Conservation (phyloP, 495 filamentous ascomycete genomes). For the Trichoderma reesei region DNA sequence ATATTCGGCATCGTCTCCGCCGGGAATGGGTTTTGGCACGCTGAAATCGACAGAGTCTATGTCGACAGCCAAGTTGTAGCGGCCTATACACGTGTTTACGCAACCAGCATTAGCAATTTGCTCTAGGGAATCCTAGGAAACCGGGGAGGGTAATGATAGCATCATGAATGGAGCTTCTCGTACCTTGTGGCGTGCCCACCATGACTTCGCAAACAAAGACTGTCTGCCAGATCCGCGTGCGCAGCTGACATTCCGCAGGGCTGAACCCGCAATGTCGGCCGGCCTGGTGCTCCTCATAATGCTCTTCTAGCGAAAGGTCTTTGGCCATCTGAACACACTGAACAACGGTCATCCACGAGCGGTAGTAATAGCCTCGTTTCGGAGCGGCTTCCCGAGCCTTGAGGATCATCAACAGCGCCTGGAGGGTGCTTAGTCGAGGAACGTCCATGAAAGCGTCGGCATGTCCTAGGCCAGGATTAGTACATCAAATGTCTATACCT, state of each 20-base stretch:
- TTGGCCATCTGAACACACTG: slow-evolving; percentile 87
- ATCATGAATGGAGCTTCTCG: slow-evolving; percentile 7
- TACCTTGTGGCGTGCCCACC: slow-evolving; percentile 93
- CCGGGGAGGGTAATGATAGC: not conserved
- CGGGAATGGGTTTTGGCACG: slow-evolving; percentile 50
- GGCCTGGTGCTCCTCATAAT: slow-evolving; percentile 64
- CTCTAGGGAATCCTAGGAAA: slow-evolving; percentile 4
- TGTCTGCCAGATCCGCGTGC: slow-evolving; percentile 85
- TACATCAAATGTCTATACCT: not conserved
- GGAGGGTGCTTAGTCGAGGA: slow-evolving; percentile 84
- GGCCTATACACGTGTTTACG: slow-evolving; percentile 43
- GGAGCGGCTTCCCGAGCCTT: slow-evolving; percentile 89
- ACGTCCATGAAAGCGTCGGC: slow-evolving; percentile 95
- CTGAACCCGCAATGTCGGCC: slow-evolving; percentile 59
- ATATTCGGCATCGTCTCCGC: slow-evolving; percentile 67
- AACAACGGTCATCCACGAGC: slow-evolving; percentile 96
- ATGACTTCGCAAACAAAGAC: slow-evolving; percentile 82
- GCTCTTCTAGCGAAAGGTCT: slow-evolving; percentile 84
- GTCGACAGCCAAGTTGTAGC: slow-evolving; percentile 68
- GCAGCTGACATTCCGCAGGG: slow-evolving; percentile 67
- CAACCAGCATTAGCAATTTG: not conserved
- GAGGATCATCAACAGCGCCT: slow-evolving; percentile 76
- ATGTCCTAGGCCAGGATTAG: slow-evolving; percentile 53
- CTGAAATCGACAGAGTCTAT: slow-evolving; percentile 68
- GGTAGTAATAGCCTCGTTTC: slow-evolving; percentile 91